These are phyloP conservation scores for Leccinum broughii DNA, from an alignment of 768 basidiomycete species.

Conservation along the genomic window DNA sequence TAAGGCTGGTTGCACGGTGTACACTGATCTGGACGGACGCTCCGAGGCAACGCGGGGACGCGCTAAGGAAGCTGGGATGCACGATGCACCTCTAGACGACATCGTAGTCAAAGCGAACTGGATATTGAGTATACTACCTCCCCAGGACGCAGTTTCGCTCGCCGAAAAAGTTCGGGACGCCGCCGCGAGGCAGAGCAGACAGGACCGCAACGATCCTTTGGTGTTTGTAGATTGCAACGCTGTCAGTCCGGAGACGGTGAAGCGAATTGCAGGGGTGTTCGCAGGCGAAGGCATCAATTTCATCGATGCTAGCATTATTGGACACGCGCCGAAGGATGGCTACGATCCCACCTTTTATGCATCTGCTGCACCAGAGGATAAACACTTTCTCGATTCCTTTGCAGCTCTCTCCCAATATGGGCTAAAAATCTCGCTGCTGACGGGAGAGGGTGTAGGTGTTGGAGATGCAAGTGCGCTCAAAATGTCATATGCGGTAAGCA, in stretches of 20 bases:
- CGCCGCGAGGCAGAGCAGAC: not conserved
- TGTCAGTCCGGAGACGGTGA: constrained; percentile 51
- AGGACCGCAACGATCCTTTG: constrained; percentile 12
- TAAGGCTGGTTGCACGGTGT: constrained; percentile 49
- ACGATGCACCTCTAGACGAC: constrained; percentile 39
- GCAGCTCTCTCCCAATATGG: constrained; percentile 43
- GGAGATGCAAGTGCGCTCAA: constrained; percentile 64
- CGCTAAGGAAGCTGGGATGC: constrained; percentile 53
- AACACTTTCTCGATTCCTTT: constrained; percentile 39
- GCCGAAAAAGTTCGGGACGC: constrained; percentile 34
- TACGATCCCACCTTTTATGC: constrained; percentile 60
- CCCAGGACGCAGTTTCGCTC: constrained; percentile 49
- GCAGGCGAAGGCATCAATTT: constrained; percentile 40
- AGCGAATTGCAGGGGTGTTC: constrained; percentile 49
- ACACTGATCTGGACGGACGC: constrained; percentile 55
- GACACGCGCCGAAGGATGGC: constrained; percentile 48
- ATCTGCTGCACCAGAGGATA: constrained; percentile 39
- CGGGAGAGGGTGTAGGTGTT: constrained; percentile 47
- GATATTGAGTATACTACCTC: constrained; percentile 60
- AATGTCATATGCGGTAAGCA: constrained; percentile 62
- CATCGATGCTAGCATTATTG: constrained; percentile 59
- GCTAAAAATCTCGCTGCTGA: constrained; percentile 45
- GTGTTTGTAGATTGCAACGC: constrained; percentile 62
- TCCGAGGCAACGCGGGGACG: constrained; percentile 51
- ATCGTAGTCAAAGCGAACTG: constrained; percentile 41